These are phyloP conservation scores for Colletotrichum echinochloae DNA, from an alignment of 2,329 filamentous ascomycete genomes.

Conservation along the genomic window DNA sequence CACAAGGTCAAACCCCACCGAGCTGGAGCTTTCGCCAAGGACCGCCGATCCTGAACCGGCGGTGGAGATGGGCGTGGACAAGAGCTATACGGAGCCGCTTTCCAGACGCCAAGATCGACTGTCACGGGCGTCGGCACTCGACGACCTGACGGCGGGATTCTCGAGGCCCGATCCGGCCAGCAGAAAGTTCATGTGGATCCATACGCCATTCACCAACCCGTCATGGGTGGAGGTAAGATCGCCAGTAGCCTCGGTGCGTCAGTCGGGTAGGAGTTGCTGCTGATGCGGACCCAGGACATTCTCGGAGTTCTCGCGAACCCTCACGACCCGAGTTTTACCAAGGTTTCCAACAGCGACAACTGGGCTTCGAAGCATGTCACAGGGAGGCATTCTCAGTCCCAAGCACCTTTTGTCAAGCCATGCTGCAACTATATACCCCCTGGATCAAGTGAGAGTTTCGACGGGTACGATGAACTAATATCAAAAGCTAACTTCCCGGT, in stretches of 20 bases:
- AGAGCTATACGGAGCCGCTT: slow-evolving; percentile 21
- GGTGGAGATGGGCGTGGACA: neutral
- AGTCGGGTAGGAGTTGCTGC: no score
- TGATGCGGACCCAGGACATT: slow-evolving; percentile 4
- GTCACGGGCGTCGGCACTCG: slow-evolving; percentile 40
- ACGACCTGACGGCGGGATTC: slow-evolving; percentile 54
- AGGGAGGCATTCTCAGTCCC: slow-evolving; percentile 61
- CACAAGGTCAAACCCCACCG: slow-evolving; percentile 50
- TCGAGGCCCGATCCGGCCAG: slow-evolving; percentile 52
- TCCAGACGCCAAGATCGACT: slow-evolving; percentile 11
- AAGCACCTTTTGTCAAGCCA: slow-evolving; percentile 62
- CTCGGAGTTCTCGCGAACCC: slow-evolving; percentile 12
- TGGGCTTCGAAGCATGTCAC: slow-evolving; percentile 62
- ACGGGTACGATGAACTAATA: fast-evolving
- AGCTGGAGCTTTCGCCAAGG: slow-evolving; percentile 44
- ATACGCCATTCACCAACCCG: slow-evolving; percentile 68
- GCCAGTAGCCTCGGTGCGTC: slow-evolving; percentile 13
- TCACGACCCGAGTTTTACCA: slow-evolving; percentile 44
- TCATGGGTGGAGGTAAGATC: slow-evolving; percentile 66
- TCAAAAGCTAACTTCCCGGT: slow-evolving; percentile 29
- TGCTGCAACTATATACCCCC: slow-evolving; percentile 60
- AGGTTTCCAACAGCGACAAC: slow-evolving; percentile 60
- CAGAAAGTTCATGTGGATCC: slow-evolving; percentile 69
- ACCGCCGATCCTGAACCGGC: slow-evolving; percentile 1
- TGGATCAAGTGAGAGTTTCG: slow-evolving; percentile 12